Conservation (phyloP, 768 basidiomycete genomes). For the Hypholoma sublateritium region DNA sequence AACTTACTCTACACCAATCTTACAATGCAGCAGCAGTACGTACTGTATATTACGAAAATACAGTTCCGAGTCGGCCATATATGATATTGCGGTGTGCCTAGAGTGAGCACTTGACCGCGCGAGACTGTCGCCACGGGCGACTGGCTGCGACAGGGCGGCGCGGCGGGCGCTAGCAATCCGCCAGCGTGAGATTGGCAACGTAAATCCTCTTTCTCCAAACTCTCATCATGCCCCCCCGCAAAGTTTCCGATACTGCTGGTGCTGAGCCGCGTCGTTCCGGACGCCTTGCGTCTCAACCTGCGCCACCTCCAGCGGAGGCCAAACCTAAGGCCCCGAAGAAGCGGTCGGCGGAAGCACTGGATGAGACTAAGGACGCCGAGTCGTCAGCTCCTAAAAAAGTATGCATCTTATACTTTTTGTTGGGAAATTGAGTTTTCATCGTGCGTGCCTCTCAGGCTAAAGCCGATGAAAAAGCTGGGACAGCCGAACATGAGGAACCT, state of each 20-base stretch:
- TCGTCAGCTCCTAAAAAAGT: slow-evolving; percentile 42
- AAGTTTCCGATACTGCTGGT: slow-evolving; percentile 30
- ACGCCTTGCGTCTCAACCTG: slow-evolving; percentile 51
- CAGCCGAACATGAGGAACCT: slow-evolving; percentile 20
- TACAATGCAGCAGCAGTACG: too few species aligned
- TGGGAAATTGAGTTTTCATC: slow-evolving; percentile 1
- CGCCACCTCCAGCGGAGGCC: slow-evolving; percentile 26
- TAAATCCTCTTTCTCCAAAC: slow-evolving; percentile 5
- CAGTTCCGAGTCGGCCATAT: not conserved
- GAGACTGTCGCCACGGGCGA: not conserved
- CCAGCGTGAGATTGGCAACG: slow-evolving; percentile 11
- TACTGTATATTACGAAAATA: not conserved
- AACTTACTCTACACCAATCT: too few species aligned
- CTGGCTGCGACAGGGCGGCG: slow-evolving; percentile 8
- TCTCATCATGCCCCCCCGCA: slow-evolving; percentile 29
- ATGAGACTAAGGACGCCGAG: slow-evolving; percentile 29
- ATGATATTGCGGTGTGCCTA: slow-evolving; percentile 4
- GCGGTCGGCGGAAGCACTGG: slow-evolving; percentile 35
- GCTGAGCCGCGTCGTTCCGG: slow-evolving; percentile 52
- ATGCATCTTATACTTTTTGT: not conserved
- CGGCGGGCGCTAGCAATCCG: slow-evolving; percentile 5
- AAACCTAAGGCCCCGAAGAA: slow-evolving; percentile 36
- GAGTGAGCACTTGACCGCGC: slow-evolving; percentile 7
- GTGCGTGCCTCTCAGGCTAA: slow-evolving; percentile 30
- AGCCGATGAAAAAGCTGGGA: slow-evolving; percentile 16